Evolutionary conservation across 2,329 filamentous ascomycete species (phyloP).

Genomic region (Lithohypha guttulata): DNA sequence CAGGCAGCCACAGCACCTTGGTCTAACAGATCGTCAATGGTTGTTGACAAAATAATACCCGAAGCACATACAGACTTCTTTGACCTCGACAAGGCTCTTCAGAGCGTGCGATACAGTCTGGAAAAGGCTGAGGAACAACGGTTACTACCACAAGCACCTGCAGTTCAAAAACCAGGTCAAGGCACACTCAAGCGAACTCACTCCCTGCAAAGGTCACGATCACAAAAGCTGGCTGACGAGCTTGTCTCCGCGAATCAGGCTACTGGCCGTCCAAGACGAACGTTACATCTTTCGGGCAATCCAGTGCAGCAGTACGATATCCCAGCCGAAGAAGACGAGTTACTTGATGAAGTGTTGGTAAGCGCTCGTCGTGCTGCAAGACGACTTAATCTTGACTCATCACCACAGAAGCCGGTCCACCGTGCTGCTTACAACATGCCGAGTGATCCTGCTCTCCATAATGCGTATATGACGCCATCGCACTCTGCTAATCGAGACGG

Average conservation of each 20-base stretch:
- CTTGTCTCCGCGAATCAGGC: slow-evolving; percentile 48
- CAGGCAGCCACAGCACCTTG: slow-evolving; percentile 85
- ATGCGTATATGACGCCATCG: slow-evolving; percentile 4
- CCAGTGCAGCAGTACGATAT: slow-evolving; percentile 82
- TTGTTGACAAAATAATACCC: slow-evolving; percentile 47
- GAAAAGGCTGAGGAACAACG: slow-evolving; percentile 27
- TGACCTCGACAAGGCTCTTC: slow-evolving; percentile 51
- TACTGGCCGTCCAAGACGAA: slow-evolving; percentile 69
- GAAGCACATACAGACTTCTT: slow-evolving; percentile 42
- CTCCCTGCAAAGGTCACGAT: slow-evolving; percentile 19
- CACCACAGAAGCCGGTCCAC: slow-evolving; percentile 22
- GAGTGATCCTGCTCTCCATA: slow-evolving; percentile 12
- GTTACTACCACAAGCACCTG: slow-evolving; percentile 4
- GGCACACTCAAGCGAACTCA: slow-evolving; percentile 19
- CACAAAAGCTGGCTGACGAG: slow-evolving; percentile 16
- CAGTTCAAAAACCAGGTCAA: slow-evolving; percentile 14
- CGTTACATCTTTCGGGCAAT: slow-evolving; percentile 58
- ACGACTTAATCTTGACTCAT: slow-evolving; percentile 46
- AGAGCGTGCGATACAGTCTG: slow-evolving; percentile 49
- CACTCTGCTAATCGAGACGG: slow-evolving; percentile 61
- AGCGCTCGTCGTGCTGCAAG: slow-evolving; percentile 67
- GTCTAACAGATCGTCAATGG: slow-evolving; percentile 76
- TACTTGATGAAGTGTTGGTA: slow-evolving; percentile 77
- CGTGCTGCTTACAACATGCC: slow-evolving; percentile 27
- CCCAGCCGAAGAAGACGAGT: slow-evolving; percentile 90